These are phyloP conservation scores for Erodium chrysanthum DNA, from an alignment of 441 rosid genomes.

Conservation along the genomic window DNA sequence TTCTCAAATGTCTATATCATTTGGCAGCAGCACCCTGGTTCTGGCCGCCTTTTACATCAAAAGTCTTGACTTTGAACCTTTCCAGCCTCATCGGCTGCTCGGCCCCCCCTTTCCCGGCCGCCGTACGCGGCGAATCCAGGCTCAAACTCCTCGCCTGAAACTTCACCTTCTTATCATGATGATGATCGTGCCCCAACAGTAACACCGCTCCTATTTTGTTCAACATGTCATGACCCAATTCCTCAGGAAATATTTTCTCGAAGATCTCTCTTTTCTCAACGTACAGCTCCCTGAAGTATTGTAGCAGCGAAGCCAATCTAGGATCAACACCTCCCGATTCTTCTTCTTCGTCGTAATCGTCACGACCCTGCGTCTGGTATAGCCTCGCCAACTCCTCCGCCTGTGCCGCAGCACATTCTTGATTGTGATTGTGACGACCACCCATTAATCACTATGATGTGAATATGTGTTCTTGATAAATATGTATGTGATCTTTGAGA, in stretches of 20 bases:
- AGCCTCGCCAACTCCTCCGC: background rate
- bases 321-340: conserved; percentile 15
- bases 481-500: background rate
- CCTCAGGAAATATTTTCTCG: conserved; percentile 24
- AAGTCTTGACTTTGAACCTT: background rate
- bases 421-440: background rate
- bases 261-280: conserved; percentile 21
- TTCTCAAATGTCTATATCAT: too few species aligned
- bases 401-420: background rate
- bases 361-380: background rate
- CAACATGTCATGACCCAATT: conserved; percentile 16
- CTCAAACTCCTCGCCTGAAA: background rate
- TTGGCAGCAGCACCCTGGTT: background rate
- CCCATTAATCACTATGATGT: background rate
- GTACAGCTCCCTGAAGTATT: conserved; percentile 25
- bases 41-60: background rate
- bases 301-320: conserved; percentile 18
- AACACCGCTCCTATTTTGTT: conserved; percentile 13
- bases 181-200: background rate
- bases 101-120: background rate
- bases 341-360: background rate
- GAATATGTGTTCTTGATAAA: background rate
- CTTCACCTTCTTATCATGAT: background rate
- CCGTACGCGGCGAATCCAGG: background rate
- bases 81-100: background rate